Base-by-base conservation (phyloP, 1,139 yeast genomes). In the Wickerhamomyces sp. region DNA sequence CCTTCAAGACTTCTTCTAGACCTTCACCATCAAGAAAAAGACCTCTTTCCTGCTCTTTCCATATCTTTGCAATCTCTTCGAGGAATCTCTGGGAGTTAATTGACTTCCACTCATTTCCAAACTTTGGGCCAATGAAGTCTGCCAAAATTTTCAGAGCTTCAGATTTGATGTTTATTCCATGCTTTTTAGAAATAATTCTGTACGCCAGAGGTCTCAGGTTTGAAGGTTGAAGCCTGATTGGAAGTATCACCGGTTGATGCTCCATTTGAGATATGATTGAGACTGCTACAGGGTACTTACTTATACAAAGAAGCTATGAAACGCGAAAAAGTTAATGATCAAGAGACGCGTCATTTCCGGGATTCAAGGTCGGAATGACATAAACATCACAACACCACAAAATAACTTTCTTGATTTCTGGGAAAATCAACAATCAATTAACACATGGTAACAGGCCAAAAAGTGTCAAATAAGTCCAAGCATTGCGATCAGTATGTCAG, bases 1-100 rank as follows among this genome's bases (percentile, higher is more conserved):
- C 96, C 45, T 75, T 73, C 27, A 90, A 69, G 2, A 90, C 82
- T 37, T 76, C 78, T 2, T 69, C 65, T 27, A 90, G 72, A 2
- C 89, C 86, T 4, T 72, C 77, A 1, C 90, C 89, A 58, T 89
- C 96, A 2, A 93, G 73, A 56, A 91, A 91, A 13, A 89, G 59
- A 0, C 96, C 97, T 37, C 94, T 70, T 48, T 89, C 96, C 59
- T 90, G 95, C 42, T 77, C 82, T 58, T 89, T 89, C 99, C 99
- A 93, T 6, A 78, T 59, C 42, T 76, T 73, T 5, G 95, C 96
- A 23, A 91, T 75, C 18, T 82, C 84, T 57, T 93, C 98, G 36
- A 93, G 63, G 54, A 84, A 84, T 47, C 72, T 69, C 53, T 84
- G 83, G 0, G 94, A 76, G 42, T 75, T 76, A 0, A 79, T 68